Base-by-base conservation (phyloP, 1,284 basidiomycete genomes). In the Ceratobasidium sp. region DNA sequence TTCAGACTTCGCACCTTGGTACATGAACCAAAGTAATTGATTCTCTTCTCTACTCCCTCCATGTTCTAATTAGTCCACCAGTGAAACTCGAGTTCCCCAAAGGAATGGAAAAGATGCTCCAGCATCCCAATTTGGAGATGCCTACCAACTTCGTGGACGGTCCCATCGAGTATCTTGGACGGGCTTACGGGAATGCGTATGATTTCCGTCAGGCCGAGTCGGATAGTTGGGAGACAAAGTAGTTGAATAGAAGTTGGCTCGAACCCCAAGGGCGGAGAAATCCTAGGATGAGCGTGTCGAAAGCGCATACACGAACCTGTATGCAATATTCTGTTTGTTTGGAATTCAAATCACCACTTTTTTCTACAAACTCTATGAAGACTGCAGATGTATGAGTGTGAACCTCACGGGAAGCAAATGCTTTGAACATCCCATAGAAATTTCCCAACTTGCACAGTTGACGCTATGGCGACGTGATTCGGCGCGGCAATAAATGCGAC, bases 1-100 rank as follows among this genome's bases (percentile, higher is more conserved):
- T 29, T 47, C 57, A 57, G 62, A 76, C 36, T 76, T 76, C 53
- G 75, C 75, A 6, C 75, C 69, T 5, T 73, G 75, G 75, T 76
- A 76, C 41, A 64, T 63, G 60, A 76, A 76, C 45, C 69, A 63
- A 48, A 76, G 69, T 73, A 44, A 1, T 14, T 15, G 24, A 8
- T 45, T 22, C 56, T 19, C 27, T 54, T 44, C 29, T 22, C 54
- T 11, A 17, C 22, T 36, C 47, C 27, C 6, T n/a, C 29, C n/a
- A 19, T 57, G 19, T 24, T 44, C 56, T 27, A 24, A 27, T 17
- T 53, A 9, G 48, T 36, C 3, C 64, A 19, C 48, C 45, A 74
- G 69, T 76, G 75, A 64, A 50, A 44, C 29, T 76, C n/a, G 71
- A 73, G 71, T 73, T 76, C 33, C 71, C 75, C 19, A 65, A 59